These are phyloP conservation scores for Lactarius sp. DNA, from an alignment of 768 basidiomycete species.

Conservation along the genomic window DNA sequence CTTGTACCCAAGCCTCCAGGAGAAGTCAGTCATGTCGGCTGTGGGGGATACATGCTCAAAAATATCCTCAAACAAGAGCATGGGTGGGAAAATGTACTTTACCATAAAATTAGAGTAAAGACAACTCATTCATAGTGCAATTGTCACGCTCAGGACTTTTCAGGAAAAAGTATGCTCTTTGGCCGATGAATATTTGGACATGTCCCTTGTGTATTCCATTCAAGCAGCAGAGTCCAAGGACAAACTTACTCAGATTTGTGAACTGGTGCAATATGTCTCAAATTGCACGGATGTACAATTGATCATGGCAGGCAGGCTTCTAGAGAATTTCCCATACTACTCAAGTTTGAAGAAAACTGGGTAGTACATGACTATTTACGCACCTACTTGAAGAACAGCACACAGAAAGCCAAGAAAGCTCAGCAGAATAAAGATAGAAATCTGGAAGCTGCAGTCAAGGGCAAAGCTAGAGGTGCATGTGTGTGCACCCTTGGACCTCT, in stretches of 20 bases:
- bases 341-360: neutral
- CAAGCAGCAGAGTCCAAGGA: neutral
- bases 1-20: slow-evolving; percentile 2
- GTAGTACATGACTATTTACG: neutral
- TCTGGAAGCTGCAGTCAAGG: neutral
- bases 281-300: neutral
- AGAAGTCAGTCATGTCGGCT: neutral
- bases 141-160: neutral
- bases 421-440: neutral
- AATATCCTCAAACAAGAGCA: neutral
- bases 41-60: neutral
- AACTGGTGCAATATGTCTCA: neutral
- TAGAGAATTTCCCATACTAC: neutral
- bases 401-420: slow-evolving; percentile 2
- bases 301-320: neutral
- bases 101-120: neutral
- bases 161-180: neutral
- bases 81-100: slow-evolving; percentile 1
- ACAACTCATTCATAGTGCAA: neutral
- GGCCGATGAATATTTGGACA: neutral
- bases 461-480: neutral
- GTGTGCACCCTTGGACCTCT: too few relatives aligned
- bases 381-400: neutral
- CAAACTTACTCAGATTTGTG: neutral
- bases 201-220: neutral